Percentiles rank a stretch among this genome's conserved stretches.
Evolutionary conservation across 768 basidiomycete species (phyloP).

Genomic region (Ephemerocybe angulata): DNA sequence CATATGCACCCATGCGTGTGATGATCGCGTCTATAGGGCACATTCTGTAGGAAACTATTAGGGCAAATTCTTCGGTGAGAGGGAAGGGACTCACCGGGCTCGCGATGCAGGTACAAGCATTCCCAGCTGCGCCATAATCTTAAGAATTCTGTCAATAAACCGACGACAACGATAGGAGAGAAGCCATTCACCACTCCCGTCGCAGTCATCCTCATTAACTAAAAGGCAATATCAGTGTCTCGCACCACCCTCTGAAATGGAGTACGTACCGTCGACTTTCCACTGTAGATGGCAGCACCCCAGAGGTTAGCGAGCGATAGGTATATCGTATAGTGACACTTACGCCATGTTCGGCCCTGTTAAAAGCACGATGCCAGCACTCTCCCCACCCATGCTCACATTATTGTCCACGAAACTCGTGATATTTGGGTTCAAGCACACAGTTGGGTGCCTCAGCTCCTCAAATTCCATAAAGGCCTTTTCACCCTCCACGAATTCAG

Average conservation of each 20-base stretch:
- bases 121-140: constrained; percentile 93
- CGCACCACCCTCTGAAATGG: not conserved
- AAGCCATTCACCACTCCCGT: constrained; percentile 72
- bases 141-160: constrained; percentile 2
- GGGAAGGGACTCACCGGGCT: constrained; percentile 53
- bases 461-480: constrained; percentile 83
- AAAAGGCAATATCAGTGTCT: not conserved
- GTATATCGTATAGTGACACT: constrained; percentile 21
- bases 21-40: constrained; percentile 89
- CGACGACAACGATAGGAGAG: not conserved
- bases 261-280: constrained; percentile 36
- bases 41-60: constrained; percentile 42
- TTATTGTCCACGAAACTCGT: constrained; percentile 91
- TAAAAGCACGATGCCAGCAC: constrained; percentile 74
- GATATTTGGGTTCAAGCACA: constrained; percentile 59
- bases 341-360: constrained; percentile 95
- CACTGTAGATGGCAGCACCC: constrained; percentile 17
- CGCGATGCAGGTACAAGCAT: constrained; percentile 88
- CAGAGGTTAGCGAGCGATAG: not conserved
- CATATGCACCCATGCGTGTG: constrained; percentile 98
- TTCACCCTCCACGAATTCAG: constrained; percentile 79
- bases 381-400: constrained; percentile 76
- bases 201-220: constrained; percentile 95
- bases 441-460: constrained; percentile 84
- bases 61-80: not conserved